Evolutionary conservation across 805 yeast species (phyloP).

Genomic region (Zygotorulaspora florentina): DNA sequence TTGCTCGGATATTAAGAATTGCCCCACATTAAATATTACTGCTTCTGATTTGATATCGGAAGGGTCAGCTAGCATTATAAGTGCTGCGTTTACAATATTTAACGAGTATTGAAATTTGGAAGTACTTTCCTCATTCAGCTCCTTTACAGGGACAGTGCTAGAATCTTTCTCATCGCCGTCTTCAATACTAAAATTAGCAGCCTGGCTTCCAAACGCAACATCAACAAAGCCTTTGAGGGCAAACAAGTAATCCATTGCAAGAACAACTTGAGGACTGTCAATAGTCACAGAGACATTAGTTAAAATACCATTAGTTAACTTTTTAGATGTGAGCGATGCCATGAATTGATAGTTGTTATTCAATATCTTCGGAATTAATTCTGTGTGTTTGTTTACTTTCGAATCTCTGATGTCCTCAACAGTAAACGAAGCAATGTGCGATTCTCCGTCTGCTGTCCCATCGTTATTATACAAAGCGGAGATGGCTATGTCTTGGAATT

Average conservation of each 20-base stretch:
- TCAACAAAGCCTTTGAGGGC: slow-evolving; percentile 65
- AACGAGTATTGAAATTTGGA: slow-evolving; percentile 49
- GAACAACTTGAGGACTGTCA: slow-evolving; percentile 73
- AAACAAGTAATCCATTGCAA: slow-evolving; percentile 83
- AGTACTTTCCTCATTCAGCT: background rate
- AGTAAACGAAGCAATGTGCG: slow-evolving; percentile 67
- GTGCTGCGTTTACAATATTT: slow-evolving; percentile 70
- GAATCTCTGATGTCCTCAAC: slow-evolving; percentile 67
- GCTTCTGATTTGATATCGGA: slow-evolving; percentile 70
- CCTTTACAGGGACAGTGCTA: background rate
- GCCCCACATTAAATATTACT: slow-evolving; percentile 82
- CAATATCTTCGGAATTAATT: slow-evolving; percentile 69
- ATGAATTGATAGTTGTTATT: slow-evolving; percentile 68
- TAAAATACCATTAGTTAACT: slow-evolving; percentile 38
- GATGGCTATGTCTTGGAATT: slow-evolving; percentile 56
- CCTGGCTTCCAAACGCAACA: slow-evolving; percentile 38
- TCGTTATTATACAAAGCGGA: slow-evolving; percentile 48
- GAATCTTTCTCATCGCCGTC: background rate
- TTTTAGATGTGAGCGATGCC: slow-evolving; percentile 47
- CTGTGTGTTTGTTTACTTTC: slow-evolving; percentile 66
- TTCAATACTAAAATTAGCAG: background rate
- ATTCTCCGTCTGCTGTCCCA: slow-evolving; percentile 53
- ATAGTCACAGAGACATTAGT: slow-evolving; percentile 56
- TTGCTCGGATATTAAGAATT: slow-evolving; percentile 65
- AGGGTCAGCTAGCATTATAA: slow-evolving; percentile 79